Conservation (phyloP, 345 rosid species). For the Lagerstroemia speciosa region DNA sequence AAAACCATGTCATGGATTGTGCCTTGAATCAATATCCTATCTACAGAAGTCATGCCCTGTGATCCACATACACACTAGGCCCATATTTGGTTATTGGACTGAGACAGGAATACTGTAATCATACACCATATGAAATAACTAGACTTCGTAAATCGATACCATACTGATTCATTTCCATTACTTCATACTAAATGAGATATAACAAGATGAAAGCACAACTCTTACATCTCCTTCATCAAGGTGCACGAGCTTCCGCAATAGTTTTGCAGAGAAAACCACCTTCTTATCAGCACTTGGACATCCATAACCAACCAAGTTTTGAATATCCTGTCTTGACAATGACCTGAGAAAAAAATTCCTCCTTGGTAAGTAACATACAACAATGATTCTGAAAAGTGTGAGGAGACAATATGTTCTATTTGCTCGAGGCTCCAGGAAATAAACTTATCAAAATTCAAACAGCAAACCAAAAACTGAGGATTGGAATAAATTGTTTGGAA, state of each 20-base stretch:
- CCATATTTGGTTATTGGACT: neutral
- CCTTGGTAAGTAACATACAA: conserved; percentile 11
- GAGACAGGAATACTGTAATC: neutral
- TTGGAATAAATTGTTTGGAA: neutral
- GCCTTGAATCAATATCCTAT: neutral
- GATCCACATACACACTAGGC: neutral
- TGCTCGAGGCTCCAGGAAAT: neutral
- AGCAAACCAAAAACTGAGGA: neutral
- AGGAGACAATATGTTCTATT: neutral
- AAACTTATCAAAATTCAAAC: neutral
- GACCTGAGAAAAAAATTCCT: conserved; percentile 54
- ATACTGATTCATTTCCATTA: neutral
- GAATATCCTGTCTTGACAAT: conserved; percentile 75
- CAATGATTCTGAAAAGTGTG: neutral
- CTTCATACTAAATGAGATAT: neutral
- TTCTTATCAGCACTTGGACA: conserved; percentile 82
- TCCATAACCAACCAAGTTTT: conserved; percentile 81
- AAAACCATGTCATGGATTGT: neutral
- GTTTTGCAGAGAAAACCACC: conserved; percentile 78
- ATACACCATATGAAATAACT: neutral
- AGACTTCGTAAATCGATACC: neutral
- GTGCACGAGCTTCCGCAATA: conserved; percentile 82
- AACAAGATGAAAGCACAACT: conserved; percentile 5
- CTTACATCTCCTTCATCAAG: conserved; percentile 99
- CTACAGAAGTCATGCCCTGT: neutral